Evolutionary conservation across 164 flowering plant species (phyloP).

Genomic region (Cinnamomum chago): DNA sequence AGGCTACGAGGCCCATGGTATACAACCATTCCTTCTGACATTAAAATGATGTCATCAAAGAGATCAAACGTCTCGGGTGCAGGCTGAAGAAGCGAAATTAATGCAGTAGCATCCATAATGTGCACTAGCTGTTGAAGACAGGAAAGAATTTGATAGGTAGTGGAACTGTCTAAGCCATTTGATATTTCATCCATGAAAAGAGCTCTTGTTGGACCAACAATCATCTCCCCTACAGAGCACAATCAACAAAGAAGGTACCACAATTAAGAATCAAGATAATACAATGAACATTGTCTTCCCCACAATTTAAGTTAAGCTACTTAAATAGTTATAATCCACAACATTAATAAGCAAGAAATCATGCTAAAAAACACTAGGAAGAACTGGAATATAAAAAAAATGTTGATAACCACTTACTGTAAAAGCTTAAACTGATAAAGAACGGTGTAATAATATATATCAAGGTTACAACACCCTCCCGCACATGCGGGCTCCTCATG

Average conservation of each 20-base stretch:
- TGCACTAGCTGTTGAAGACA: constrained; percentile 45
- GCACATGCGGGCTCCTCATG: too few relatives aligned
- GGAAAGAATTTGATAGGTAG: constrained; percentile 45
- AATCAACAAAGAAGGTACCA: background rate
- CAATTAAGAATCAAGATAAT: background rate
- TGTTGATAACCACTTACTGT: too few relatives aligned
- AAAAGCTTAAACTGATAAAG: too few relatives aligned
- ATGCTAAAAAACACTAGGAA: background rate
- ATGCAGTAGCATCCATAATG: constrained; percentile 36
- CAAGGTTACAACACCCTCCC: too few relatives aligned
- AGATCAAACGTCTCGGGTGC: constrained; percentile 56
- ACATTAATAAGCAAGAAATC: background rate
- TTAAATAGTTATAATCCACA: background rate
- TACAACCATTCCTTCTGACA: constrained; percentile 45
- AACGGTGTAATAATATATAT: too few relatives aligned
- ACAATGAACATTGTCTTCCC: background rate
- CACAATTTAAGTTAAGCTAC: background rate
- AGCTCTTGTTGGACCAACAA: constrained; percentile 47
- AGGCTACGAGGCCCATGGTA: constrained; percentile 45
- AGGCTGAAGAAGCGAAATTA: constrained; percentile 60
- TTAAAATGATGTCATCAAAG: constrained; percentile 53
- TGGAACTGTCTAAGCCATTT: constrained; percentile 50
- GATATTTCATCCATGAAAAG: constrained; percentile 63
- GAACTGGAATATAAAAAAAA: background rate
- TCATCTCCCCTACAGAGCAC: constrained; percentile 44